Percentiles rank a stretch among this genome's conserved stretches.
Conservation (phyloP, 2,329 filamentous ascomycete genomes). For the Pestalotiopsis sp. region DNA sequence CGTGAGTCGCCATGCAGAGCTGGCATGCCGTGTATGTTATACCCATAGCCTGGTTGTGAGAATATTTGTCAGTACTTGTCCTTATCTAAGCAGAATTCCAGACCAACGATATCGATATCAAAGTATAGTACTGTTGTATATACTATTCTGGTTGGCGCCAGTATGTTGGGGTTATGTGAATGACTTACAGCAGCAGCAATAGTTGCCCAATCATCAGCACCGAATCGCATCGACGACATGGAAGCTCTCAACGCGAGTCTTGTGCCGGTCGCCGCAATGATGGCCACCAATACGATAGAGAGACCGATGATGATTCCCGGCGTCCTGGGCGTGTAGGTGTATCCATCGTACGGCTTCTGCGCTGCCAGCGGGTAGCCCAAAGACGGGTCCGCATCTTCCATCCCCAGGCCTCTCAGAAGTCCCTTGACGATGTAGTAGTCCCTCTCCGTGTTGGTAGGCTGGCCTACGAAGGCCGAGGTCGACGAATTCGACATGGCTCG, state of each 20-base stretch:
- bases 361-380: constrained; percentile 22
- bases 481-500: constrained; percentile 1
- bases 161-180: not conserved
- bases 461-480: constrained; percentile 25
- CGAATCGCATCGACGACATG: constrained; percentile 29
- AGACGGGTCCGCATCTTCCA: constrained; percentile 21
- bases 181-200: constrained; percentile 32
- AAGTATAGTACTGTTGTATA: no score
- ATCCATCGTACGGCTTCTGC: constrained; percentile 18
- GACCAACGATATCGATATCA: not conserved
- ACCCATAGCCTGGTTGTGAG: constrained; percentile 17
- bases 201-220: constrained; percentile 35
- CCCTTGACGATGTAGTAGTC: constrained; percentile 32
- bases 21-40: constrained; percentile 30
- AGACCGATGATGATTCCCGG: constrained; percentile 30
- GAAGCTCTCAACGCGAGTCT: constrained; percentile 30
- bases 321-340: constrained; percentile 27
- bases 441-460: constrained; percentile 26
- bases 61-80: not conserved
- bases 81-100: not conserved
- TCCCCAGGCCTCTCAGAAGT: constrained; percentile 23
- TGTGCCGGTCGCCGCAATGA: constrained; percentile 28
- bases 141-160: not conserved
- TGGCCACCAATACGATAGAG: constrained; percentile 29
- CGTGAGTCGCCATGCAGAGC: constrained; percentile 23